phyloP scores from a whole-genome alignment of 139 green algal genomes.

The Chlorella sp. region DNA sequence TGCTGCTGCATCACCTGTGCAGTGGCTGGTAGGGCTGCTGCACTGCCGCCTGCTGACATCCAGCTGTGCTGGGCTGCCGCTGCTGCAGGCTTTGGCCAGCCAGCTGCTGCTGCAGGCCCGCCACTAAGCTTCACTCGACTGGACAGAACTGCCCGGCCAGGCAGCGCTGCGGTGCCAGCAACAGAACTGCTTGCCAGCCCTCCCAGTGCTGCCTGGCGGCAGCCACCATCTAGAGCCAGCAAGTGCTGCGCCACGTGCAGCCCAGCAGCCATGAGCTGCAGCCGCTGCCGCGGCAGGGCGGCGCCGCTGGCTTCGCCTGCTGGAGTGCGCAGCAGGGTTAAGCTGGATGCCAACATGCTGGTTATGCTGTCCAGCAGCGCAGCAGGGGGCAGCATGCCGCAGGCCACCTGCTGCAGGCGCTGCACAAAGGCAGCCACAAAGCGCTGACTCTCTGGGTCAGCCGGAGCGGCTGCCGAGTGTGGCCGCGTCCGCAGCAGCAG shows the following conservation, averaged over 20 bases:
- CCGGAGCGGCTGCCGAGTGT: background rate
- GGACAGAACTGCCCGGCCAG: background rate
- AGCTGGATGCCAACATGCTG: background rate
- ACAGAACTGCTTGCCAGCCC: background rate
- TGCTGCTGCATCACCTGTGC: background rate
- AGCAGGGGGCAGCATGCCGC: slow-evolving; percentile 3
- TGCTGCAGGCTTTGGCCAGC: background rate
- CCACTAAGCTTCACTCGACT: too few relatives aligned
- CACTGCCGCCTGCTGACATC: background rate
- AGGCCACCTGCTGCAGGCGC: slow-evolving; percentile 28
- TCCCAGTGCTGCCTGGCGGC: background rate
- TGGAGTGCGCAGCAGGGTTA: background rate
- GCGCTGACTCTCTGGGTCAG: background rate
- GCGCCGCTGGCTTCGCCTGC: background rate
- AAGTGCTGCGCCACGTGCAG: slow-evolving; percentile 25
- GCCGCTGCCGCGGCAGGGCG: background rate
- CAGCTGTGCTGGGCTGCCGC: background rate
- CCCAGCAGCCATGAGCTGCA: slow-evolving; percentile 11
- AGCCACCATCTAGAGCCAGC: slow-evolving; percentile 7
- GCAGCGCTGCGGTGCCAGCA: background rate
- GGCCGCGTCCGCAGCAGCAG: slow-evolving; percentile 8
- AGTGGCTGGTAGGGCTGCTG: background rate
- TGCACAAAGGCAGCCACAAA: slow-evolving; percentile 9
- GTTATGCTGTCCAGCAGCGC: slow-evolving; percentile 24
- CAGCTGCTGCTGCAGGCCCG: too few relatives aligned